These are phyloP conservation scores for Starmera stellimalicola DNA, from an alignment of 1,139 yeast species.

Conservation along the genomic window DNA sequence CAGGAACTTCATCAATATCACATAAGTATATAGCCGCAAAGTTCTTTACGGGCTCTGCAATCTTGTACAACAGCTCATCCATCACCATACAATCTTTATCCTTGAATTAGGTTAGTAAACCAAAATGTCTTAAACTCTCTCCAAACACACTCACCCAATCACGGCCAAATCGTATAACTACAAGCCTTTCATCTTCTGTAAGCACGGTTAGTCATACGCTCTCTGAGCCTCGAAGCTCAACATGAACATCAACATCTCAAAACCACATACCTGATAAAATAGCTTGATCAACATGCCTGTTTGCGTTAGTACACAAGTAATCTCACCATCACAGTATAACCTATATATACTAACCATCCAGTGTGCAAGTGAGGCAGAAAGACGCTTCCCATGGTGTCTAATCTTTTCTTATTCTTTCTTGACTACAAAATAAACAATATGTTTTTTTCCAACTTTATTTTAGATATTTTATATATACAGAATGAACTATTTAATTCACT, in stretches of 20 bases:
- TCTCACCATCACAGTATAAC: too few species aligned
- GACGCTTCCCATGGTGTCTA: slow-evolving; percentile 66
- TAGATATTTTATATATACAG: not conserved
- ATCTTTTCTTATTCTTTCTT: not conserved
- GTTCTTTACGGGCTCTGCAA: slow-evolving; percentile 78
- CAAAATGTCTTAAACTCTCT: not conserved
- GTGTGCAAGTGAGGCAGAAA: slow-evolving; percentile 80
- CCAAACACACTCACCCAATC: slow-evolving; percentile 31
- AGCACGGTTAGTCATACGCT: slow-evolving; percentile 13
- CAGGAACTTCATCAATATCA: slow-evolving; percentile 83
- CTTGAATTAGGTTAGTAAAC: not conserved
- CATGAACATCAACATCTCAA: slow-evolving; percentile 5
- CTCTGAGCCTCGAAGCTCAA: not conserved
- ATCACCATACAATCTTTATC: slow-evolving; percentile 79
- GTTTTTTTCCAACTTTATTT: not conserved
- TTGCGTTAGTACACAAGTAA: too few species aligned
- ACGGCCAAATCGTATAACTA: slow-evolving; percentile 80
- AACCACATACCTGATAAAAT: slow-evolving; percentile 37
- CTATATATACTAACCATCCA: slow-evolving; percentile 41
- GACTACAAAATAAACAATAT: not conserved
- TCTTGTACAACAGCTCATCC: slow-evolving; percentile 74
- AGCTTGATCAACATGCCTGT: slow-evolving; percentile 96
- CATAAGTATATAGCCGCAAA: slow-evolving; percentile 86
- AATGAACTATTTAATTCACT: slow-evolving; percentile 5
- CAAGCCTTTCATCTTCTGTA: slow-evolving; percentile 78